These are phyloP conservation scores for Aquilaria agallochum DNA, from an alignment of 441 rosid genomes.

Conservation along the genomic window DNA sequence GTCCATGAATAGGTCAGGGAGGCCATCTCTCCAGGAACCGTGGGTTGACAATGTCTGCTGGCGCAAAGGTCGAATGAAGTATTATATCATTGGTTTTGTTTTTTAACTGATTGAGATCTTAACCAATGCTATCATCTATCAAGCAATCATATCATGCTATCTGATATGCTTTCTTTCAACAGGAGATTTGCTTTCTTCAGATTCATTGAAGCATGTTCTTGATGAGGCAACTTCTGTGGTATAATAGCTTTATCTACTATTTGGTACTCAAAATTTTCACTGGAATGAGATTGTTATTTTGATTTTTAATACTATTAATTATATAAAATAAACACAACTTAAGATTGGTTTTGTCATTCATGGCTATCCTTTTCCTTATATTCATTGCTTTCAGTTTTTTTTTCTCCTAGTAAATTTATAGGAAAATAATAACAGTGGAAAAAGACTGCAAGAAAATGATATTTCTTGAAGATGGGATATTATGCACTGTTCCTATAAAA, in stretches of 20 bases:
- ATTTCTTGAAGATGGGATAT: no score
- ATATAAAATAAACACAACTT: no score
- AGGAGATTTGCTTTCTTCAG: constrained; percentile 45
- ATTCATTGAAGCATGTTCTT: constrained; percentile 35
- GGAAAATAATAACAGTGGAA: no score
- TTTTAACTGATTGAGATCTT: background rate
- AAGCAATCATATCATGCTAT: background rate
- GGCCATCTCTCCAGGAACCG: constrained; percentile 33
- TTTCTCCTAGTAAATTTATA: no score
- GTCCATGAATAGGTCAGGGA: constrained; percentile 34
- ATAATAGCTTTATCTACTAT: constrained; percentile 7
- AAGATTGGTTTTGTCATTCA: no score
- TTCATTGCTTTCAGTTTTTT: no score
- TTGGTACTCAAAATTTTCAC: background rate
- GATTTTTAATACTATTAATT: no score
- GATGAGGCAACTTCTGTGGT: constrained; percentile 41
- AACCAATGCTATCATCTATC: background rate
- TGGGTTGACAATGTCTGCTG: constrained; percentile 36
- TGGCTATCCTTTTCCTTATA: no score
- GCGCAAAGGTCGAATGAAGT: constrained; percentile 29
- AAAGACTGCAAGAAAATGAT: no score
- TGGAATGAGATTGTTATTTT: no score
- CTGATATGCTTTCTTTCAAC: constrained; percentile 11
- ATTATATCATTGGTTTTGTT: constrained; percentile 1
- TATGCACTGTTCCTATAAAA: no score